Base-by-base conservation (phyloP, 805 yeast species). In the Lipomyces spencermartinsiae region DNA sequence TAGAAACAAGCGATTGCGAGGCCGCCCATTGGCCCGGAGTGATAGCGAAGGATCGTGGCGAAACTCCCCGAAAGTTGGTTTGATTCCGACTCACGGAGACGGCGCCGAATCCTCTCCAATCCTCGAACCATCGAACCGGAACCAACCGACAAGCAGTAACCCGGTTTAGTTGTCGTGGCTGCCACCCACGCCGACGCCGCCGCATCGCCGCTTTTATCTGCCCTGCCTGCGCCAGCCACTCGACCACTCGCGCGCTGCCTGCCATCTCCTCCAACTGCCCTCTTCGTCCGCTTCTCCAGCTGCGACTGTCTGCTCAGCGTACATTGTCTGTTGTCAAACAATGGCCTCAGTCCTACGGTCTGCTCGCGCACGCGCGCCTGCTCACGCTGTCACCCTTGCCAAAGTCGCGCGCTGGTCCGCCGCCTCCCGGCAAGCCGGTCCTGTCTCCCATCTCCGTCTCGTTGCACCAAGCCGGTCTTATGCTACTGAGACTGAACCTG, bases 391-490 rank as follows among this genome's bases (percentile, higher is more conserved):
- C 56, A 25, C 56, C 4, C 9, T 53, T 16, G 31, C 56, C 56
- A 14, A n/a, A 9, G 16, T 49, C 12, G 54, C 54, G 54, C 56
- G 56, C 56, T 25, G 56, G 56, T 25, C 29, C 33, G 31, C 29
- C 33, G 31, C 33, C n/a, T 16, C 34, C 22, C 34, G 29, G 34
- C 56, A 31, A 25, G 4, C 56, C 6, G 8, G 9, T 22, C 29
- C 34, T n/a, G 34, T 25, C 12, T 14, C 34, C 34, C 10, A 31
- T 25, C 34, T 53, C 56, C 56, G 34, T 25, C 34, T 53, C 34
- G 56, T 53, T 14, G 33, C 34, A 10, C 56, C 56, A 53, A 53
- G 56, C 56, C 31, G 56, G 56, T 53, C 56, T 53, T 53, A 53
- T 31, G 33, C 56, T 0, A 25, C 56, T 16, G 56, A 25, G n/a